Conservation (phyloP, 495 filamentous ascomycete species). For the Neurospora sp. region DNA sequence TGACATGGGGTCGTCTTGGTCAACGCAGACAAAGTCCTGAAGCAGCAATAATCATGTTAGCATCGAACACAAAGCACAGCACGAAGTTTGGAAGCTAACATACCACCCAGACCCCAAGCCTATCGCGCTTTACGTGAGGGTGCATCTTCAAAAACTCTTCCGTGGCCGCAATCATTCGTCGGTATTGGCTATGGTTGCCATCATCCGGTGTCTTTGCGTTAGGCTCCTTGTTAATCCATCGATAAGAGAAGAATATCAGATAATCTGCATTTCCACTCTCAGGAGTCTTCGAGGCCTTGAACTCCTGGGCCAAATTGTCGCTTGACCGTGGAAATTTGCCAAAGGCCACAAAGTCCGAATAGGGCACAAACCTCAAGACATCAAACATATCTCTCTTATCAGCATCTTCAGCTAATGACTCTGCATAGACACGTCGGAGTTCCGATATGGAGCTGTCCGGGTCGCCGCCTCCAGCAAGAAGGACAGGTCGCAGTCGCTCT, state of each 20-base stretch:
- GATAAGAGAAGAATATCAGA: conserved; percentile 20
- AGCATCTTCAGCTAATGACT: conserved; percentile 3
- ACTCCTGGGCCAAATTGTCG: conserved; percentile 8
- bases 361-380: neutral
- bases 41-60: neutral
- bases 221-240: conserved; percentile 12
- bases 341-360: conserved; percentile 10
- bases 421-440: conserved; percentile 13
- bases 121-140: conserved; percentile 6
- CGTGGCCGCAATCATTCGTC: conserved; percentile 9
- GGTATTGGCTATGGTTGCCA: conserved; percentile 13
- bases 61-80: neutral
- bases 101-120: conserved; percentile 18
- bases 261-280: conserved; percentile 2
- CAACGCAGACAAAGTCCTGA: conserved; percentile 20
- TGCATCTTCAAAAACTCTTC: conserved; percentile 13
- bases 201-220: conserved; percentile 11
- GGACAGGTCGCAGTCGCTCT: conserved; percentile 17
- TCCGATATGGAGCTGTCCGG: conserved; percentile 1
- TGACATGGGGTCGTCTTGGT: conserved; percentile 14
- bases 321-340: conserved; percentile 12
- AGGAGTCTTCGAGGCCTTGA: neutral
- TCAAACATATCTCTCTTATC: neutral
- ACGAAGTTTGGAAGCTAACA: neutral
- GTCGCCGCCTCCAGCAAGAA: neutral